Conservation (phyloP, 2,329 filamentous ascomycete species). For the Esteya vermicola region DNA sequence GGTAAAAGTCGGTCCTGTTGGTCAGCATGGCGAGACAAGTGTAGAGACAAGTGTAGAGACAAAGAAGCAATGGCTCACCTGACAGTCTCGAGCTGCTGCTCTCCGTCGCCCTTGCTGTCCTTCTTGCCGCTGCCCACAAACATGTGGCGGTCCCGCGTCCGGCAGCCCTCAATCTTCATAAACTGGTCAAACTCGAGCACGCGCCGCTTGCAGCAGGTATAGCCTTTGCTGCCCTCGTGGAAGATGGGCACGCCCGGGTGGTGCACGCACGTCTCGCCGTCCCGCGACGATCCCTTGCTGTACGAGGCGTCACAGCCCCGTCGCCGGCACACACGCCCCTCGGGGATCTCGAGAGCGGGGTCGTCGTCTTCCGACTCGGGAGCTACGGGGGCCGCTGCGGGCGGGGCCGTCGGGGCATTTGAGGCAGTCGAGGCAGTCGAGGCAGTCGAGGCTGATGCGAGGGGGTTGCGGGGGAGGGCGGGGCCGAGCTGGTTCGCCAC, state of each 20-base stretch:
- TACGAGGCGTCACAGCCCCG: slow-evolving; percentile 59
- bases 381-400: slow-evolving; percentile 42
- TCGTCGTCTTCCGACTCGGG: slow-evolving; percentile 85
- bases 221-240: slow-evolving; percentile 96
- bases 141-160: slow-evolving; percentile 65
- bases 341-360: slow-evolving; percentile 54
- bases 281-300: slow-evolving; percentile 41
- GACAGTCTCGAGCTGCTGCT: slow-evolving; percentile 67
- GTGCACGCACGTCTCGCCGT: slow-evolving; percentile 67
- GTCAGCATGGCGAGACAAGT: neutral
- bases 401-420: slow-evolving; percentile 23
- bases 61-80: too few species aligned
- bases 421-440: slow-evolving; percentile 6
- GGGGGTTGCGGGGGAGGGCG: slow-evolving; percentile 21
- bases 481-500: slow-evolving; percentile 14
- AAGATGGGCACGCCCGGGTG: slow-evolving; percentile 89
- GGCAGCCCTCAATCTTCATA: slow-evolving; percentile 87
- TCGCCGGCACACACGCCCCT: slow-evolving; percentile 63
- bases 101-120: slow-evolving; percentile 33
- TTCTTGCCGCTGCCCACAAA: slow-evolving; percentile 71
- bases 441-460: slow-evolving; percentile 20
- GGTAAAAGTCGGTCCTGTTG: slow-evolving; percentile 76
- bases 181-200: slow-evolving; percentile 98
- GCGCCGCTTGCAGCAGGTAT: slow-evolving; percentile 88
- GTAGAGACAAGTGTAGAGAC: too few species aligned